Conservation (phyloP, 2,329 filamentous ascomycete genomes). For the Botrytis byssoidea region DNA sequence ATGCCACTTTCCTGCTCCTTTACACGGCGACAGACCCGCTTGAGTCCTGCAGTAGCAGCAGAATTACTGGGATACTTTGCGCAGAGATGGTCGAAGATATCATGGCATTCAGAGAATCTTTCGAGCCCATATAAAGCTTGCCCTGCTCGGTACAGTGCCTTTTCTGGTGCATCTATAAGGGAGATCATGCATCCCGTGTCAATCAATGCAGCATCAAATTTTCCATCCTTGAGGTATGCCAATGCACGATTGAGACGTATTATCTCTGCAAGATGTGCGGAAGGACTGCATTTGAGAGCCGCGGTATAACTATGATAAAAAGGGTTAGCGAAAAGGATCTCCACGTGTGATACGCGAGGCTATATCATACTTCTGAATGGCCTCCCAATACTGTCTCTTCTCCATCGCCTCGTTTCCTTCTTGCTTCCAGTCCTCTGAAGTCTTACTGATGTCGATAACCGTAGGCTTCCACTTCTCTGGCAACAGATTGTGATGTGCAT, state of each 20-base stretch:
- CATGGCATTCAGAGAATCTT: conserved; percentile 20
- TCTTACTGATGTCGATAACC: not conserved
- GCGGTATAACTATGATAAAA: conserved; percentile 30
- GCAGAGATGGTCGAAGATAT: conserved; percentile 20
- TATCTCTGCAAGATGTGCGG: conserved; percentile 37
- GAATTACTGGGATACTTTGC: conserved; percentile 20
- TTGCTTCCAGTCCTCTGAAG: conserved; percentile 19
- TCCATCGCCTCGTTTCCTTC: conserved; percentile 21
- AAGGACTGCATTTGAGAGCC: conserved; percentile 28
- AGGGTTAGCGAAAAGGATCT: conserved; percentile 29
- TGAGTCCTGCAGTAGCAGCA: conserved; percentile 12
- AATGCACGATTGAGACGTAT: conserved; percentile 41
- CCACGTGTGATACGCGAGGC: not conserved
- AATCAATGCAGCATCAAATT: conserved; percentile 41
- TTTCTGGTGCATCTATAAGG: conserved; percentile 2
- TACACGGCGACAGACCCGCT: conserved; percentile 20
- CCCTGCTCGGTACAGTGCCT: conserved; percentile 19
- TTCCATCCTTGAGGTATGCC: conserved; percentile 36
- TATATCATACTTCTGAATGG: conserved; percentile 19
- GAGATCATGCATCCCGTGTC: conserved; percentile 28
- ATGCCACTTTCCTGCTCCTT: conserved; percentile 24
- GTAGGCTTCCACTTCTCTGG: conserved; percentile 14
- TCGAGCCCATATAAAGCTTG: conserved; percentile 22
- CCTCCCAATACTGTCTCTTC: conserved; percentile 11
- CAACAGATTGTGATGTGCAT: conserved; percentile 6